A percentile compares a stretch with the other conserved stretches of the same genome.
Conservation (phyloP, 768 basidiomycete genomes). For the Pisolithus orientalis region DNA sequence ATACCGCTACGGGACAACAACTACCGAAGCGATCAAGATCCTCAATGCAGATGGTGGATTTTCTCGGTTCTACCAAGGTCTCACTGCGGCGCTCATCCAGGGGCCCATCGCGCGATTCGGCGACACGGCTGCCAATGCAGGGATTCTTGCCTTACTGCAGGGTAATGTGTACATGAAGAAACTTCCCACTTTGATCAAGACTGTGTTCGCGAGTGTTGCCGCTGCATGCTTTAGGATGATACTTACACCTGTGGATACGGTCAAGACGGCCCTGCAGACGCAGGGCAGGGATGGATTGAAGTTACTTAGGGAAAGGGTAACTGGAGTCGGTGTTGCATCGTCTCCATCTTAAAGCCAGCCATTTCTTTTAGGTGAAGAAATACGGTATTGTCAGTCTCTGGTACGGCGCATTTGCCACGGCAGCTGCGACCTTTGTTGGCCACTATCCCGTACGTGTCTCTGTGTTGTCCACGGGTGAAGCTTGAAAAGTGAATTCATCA, state of each 20-base stretch:
- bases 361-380: conserved; percentile 46
- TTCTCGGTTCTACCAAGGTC: conserved; percentile 83
- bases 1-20: conserved; percentile 81
- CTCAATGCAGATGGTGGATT: conserved; percentile 77
- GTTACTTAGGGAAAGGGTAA: conserved; percentile 62
- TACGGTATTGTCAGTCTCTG: conserved; percentile 78
- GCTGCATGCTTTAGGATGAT: conserved; percentile 86
- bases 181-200: conserved; percentile 64
- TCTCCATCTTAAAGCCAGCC: not conserved
- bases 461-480: not conserved
- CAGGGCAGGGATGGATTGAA: conserved; percentile 66
- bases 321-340: conserved; percentile 2
- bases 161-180: conserved; percentile 65
- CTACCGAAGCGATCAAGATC: conserved; percentile 54
- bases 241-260: conserved; percentile 88
- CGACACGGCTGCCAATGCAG: conserved; percentile 92
- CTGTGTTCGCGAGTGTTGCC: conserved; percentile 68
- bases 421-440: conserved; percentile 90
- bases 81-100: conserved; percentile 79
- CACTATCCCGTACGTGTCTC: conserved; percentile 67
- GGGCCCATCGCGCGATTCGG: conserved; percentile 85
- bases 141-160: conserved; percentile 79
- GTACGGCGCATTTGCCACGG: conserved; percentile 90
- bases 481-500: conserved; percentile 16
- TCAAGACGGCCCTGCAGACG: conserved; percentile 95